These are phyloP conservation scores for Drechslerella stenobrocha DNA, from an alignment of 2,329 filamentous ascomycete genomes.

Conservation along the genomic window DNA sequence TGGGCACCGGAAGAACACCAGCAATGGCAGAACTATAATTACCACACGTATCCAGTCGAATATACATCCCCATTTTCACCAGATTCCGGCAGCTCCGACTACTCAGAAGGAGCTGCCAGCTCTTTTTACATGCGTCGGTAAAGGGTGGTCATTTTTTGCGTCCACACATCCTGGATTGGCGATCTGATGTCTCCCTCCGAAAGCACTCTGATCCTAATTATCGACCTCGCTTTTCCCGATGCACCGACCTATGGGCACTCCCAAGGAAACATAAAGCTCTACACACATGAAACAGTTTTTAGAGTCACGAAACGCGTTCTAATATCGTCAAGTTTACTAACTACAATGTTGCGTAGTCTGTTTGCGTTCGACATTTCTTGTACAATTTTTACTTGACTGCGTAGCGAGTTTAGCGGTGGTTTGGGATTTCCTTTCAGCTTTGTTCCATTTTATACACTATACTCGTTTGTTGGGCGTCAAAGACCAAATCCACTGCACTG, in stretches of 20 bases:
- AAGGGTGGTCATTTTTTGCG: no score
- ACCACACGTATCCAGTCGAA: conserved; percentile 43
- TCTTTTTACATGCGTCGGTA: conserved; percentile 36
- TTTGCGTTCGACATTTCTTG: conserved; percentile 11
- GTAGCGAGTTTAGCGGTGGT: conserved; percentile 30
- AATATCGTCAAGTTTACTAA: conserved; percentile 6
- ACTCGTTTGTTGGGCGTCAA: conserved; percentile 36
- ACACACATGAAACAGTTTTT: background rate
- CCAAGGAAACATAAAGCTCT: background rate
- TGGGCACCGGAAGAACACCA: conserved; percentile 31
- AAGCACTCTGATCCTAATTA: conserved; percentile 15
- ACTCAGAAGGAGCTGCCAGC: conserved; percentile 28
- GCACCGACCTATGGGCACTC: background rate
- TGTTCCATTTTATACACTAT: conserved; percentile 15
- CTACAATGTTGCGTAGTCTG: conserved; percentile 30
- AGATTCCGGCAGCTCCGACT: conserved; percentile 45
- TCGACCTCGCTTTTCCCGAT: conserved; percentile 8
- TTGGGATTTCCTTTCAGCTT: conserved; percentile 17
- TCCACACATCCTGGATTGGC: no score
- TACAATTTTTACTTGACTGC: conserved; percentile 25
- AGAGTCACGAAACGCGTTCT: background rate
- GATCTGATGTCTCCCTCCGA: no score
- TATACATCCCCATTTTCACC: conserved; percentile 44
- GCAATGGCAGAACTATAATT: conserved; percentile 43
- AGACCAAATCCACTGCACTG: conserved; percentile 41